Evolutionary conservation across 2,329 filamentous ascomycete species (phyloP).

Genomic region (Trichoderma simmonsii): DNA sequence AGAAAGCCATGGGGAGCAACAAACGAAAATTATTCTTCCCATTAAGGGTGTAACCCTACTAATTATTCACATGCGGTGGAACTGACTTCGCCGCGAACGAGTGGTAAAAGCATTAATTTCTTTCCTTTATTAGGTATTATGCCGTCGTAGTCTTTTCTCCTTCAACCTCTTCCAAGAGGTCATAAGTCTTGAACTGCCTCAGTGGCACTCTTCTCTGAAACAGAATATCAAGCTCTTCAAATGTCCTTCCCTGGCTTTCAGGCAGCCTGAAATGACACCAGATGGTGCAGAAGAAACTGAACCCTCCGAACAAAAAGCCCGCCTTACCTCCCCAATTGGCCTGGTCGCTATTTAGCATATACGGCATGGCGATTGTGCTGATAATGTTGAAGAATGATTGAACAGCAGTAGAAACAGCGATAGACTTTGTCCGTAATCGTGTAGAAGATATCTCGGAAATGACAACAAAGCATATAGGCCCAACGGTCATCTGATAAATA

Average conservation of each 20-base stretch:
- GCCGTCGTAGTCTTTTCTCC: neutral
- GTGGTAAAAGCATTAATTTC: neutral
- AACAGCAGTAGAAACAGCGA: constrained; percentile 30
- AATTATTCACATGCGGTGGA: neutral
- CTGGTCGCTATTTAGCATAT: constrained; percentile 32
- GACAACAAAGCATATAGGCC: constrained; percentile 42
- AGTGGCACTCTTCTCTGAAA: constrained; percentile 25
- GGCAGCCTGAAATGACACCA: constrained; percentile 31
- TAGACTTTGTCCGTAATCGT: constrained; percentile 32
- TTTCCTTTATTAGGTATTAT: neutral
- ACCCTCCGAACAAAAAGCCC: constrained; percentile 31
- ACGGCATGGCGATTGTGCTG: constrained; percentile 29
- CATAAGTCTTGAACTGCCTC: constrained; percentile 21
- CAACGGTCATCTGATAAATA: constrained; percentile 40
- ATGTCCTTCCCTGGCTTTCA: constrained; percentile 30
- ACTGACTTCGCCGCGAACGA: neutral
- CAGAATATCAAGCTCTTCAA: constrained; percentile 33
- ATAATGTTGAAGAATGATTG: constrained; percentile 27
- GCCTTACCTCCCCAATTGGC: constrained; percentile 34
- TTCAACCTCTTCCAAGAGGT: constrained; percentile 21
- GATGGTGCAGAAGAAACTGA: constrained; percentile 25
- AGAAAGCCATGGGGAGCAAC: neutral
- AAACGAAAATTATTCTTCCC: neutral
- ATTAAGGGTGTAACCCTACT: neutral
- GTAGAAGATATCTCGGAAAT: constrained; percentile 39